A percentile compares a stretch with the other conserved stretches of the same genome.
Evolutionary conservation across 1,284 basidiomycete species (phyloP).

Genomic region (Boletus semigastroideus): DNA sequence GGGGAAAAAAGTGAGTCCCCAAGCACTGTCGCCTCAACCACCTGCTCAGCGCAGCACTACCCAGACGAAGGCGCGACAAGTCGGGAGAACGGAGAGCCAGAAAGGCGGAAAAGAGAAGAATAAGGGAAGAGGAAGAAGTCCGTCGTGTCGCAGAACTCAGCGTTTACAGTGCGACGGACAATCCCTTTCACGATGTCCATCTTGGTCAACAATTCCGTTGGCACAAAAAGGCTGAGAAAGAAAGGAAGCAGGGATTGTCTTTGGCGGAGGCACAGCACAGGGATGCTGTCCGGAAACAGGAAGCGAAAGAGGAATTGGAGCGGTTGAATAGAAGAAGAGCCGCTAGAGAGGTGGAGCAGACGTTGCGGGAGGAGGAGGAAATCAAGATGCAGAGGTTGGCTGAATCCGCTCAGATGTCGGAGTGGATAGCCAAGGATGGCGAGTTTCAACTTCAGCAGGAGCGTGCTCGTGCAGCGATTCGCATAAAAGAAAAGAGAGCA

Average conservation of each 20-base stretch:
- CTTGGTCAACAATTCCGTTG: slow-evolving; percentile 94
- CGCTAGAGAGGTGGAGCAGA: slow-evolving; percentile 88
- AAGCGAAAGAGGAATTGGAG: slow-evolving; percentile 95
- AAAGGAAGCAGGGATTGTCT: slow-evolving; percentile 84
- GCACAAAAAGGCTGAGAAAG: slow-evolving; percentile 98
- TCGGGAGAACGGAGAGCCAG: slow-evolving; percentile 75
- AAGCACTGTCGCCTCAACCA: neutral
- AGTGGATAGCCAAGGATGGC: slow-evolving; percentile 97
- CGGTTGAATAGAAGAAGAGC: slow-evolving; percentile 87
- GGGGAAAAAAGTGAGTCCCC: slow-evolving; percentile 61
- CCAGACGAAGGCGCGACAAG: slow-evolving; percentile 76
- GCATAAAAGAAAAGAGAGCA: slow-evolving; percentile 93
- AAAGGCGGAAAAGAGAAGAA: slow-evolving; percentile 79
- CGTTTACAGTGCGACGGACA: slow-evolving; percentile 92
- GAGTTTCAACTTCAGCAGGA: slow-evolving; percentile 98
- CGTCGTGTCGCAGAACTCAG: slow-evolving; percentile 86
- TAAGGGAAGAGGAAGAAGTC: slow-evolving; percentile 83
- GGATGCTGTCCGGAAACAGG: slow-evolving; percentile 81
- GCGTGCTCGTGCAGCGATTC: slow-evolving; percentile 85
- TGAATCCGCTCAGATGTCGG: slow-evolving; percentile 95
- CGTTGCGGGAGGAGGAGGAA: slow-evolving; percentile 90
- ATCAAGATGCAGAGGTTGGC: slow-evolving; percentile 83
- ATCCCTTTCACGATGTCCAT: slow-evolving; percentile 97
- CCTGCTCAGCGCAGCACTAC: slow-evolving; percentile 14
- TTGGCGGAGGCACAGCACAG: slow-evolving; percentile 76